Base-by-base conservation (phyloP, 1,139 yeast species). In the Suhomyces atakaporum region DNA sequence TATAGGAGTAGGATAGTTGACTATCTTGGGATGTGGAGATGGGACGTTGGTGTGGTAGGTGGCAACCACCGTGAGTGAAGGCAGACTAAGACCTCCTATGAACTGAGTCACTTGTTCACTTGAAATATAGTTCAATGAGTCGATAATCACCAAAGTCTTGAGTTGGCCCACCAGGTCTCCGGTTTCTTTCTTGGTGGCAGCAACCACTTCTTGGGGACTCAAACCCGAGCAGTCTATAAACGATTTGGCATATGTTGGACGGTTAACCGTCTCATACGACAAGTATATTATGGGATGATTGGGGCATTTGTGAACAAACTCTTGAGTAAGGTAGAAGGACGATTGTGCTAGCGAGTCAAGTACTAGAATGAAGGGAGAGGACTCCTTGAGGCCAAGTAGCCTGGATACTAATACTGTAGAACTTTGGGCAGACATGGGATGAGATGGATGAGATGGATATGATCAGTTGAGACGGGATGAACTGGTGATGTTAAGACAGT, bases 281-380 rank as follows among this genome's bases (percentile, higher is more conserved):
- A 85, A 58, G 50, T 68, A 82, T 3, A 80, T 53, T 9, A 77
- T 56, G 12, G 60, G 55, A 5, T 52, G 46, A 9, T 50, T 50
- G 15, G 61, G 49, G 6, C 63, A 45, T 41, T 74, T 67, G 42
- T 69, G 60, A 1, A 75, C 58, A 39, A 87, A 67, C 53, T 87
- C 96, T 16, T 65, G 58, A 1, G 84, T 51, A 11, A 90, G 58
- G 39, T 66, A 54, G 28, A 63, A 52, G 0, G 89, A 75, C 0
- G 92, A 76, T 56, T 90, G 97, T 0, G 76, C 67, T 12, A 88
- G 60, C 0, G 86, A 72, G 55, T 90, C 97, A 9, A 77, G 58
- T 3, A 84, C 66, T 5, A 90, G 66, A 10, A 87, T 61, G 42
- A 90, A 77, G 0, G 95, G 94, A 0, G 94, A 75, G 13, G 63